Evolutionary conservation across 164 flowering plant species (phyloP).

Genomic region (Litsea cubeba): DNA sequence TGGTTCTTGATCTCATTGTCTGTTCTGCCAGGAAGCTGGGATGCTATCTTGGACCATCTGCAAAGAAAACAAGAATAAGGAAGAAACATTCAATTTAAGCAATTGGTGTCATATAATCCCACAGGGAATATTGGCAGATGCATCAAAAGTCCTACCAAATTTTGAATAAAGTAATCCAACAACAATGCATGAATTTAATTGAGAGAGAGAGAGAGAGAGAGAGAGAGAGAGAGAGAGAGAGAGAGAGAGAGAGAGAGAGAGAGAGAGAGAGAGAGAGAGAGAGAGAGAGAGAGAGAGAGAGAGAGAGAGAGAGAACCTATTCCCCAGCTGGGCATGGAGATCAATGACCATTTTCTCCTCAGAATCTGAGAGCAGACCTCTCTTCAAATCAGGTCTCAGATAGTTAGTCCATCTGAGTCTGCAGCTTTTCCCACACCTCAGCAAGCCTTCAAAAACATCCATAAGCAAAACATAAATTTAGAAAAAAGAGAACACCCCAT

Average conservation of each 20-base stretch:
- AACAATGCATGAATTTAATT: not conserved
- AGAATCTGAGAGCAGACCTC: constrained; percentile 55
- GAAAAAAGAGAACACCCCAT: not conserved
- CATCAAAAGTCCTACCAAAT: not conserved
- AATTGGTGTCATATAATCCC: not conserved
- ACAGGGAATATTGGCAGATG: not conserved
- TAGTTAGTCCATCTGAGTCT: constrained; percentile 69
- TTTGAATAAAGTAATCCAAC: not conserved
- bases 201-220: not conserved
- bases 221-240: not conserved
- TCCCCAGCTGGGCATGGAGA: constrained; percentile 63
- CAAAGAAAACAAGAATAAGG: constrained; percentile 2
- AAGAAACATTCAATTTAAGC: not conserved
- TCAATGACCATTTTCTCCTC: constrained; percentile 69
- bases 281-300: not conserved
- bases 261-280: not conserved
- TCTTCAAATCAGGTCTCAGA: constrained; percentile 65
- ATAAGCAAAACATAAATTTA: not conserved
- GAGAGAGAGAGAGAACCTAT: constrained; percentile 34
- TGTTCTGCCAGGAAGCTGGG: constrained; percentile 69
- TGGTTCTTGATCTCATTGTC: constrained; percentile 74
- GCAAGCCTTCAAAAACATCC: constrained; percentile 36
- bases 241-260: not conserved
- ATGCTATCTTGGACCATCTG: constrained; percentile 78
- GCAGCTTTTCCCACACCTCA: constrained; percentile 69